Evolutionary conservation across 1,284 basidiomycete species (phyloP).

Genomic region (Inonotus obliquus): DNA sequence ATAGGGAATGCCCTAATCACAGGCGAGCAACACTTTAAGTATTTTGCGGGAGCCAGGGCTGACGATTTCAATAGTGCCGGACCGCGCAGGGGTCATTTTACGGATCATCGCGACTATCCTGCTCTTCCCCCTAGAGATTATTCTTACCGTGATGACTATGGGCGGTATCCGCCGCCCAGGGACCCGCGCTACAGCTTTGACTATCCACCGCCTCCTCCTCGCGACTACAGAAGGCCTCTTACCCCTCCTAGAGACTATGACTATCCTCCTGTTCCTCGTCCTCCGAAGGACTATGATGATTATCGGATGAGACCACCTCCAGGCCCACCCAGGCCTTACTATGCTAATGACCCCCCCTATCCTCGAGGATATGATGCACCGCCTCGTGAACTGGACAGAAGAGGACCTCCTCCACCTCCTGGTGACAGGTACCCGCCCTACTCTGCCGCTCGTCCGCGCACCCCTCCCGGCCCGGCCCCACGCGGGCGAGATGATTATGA

Average conservation of each 20-base stretch:
- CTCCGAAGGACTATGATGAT: constrained; percentile 64
- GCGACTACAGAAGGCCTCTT: constrained; percentile 55
- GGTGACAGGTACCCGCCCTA: constrained; percentile 39
- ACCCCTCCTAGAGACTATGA: constrained; percentile 66
- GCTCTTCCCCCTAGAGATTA: constrained; percentile 36
- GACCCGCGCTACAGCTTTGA: constrained; percentile 50
- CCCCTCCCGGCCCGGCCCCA: constrained; percentile 27
- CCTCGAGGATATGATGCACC: constrained; percentile 23
- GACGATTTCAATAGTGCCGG: constrained; percentile 17
- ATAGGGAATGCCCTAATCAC: constrained; percentile 74
- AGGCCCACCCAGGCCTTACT: constrained; percentile 37
- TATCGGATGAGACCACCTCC: constrained; percentile 46
- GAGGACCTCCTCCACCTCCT: constrained; percentile 29
- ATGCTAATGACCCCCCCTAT: constrained; percentile 26
- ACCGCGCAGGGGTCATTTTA: constrained; percentile 32
- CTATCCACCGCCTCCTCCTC: constrained; percentile 35
- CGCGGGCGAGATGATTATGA: constrained; percentile 28
- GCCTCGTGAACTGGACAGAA: constrained; percentile 24
- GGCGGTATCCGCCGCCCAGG: constrained; percentile 35
- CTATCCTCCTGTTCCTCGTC: constrained; percentile 45
- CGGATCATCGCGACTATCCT: constrained; percentile 50
- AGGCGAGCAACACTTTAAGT: constrained; percentile 28
- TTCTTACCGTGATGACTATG: constrained; percentile 52
- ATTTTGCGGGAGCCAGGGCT: not conserved
- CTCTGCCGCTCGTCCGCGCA: constrained; percentile 42